Conservation (phyloP, 2,329 filamentous ascomycete genomes). For the Simplicillium sp. region DNA sequence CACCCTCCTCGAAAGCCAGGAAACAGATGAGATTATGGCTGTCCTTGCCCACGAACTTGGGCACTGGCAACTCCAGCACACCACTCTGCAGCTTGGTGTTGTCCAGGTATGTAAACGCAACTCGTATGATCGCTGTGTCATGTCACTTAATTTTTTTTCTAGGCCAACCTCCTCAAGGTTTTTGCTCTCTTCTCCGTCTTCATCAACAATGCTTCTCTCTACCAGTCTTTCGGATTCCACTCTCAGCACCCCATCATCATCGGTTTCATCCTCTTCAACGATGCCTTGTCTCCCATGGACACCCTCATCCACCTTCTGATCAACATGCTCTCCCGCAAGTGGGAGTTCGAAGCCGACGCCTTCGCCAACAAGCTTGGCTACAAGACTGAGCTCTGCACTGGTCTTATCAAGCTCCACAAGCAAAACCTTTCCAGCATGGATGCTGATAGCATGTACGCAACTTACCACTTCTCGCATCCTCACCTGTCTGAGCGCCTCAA, state of each 20-base stretch:
- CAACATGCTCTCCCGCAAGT: conserved; percentile 90
- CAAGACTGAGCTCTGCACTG: conserved; percentile 69
- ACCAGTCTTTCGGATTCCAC: conserved; percentile 82
- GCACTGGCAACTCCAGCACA: conserved; percentile 95
- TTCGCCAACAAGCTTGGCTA: conserved; percentile 85
- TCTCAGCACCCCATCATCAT: conserved; percentile 84
- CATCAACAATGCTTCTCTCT: conserved; percentile 88
- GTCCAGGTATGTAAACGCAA: conserved; percentile 34
- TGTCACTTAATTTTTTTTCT: no score
- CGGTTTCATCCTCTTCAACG: conserved; percentile 94
- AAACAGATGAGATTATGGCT: conserved; percentile 84
- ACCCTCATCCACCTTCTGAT: conserved; percentile 89
- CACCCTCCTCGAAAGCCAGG: conserved; percentile 91
- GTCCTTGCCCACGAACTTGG: conserved; percentile 93
- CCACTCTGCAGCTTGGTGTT: conserved; percentile 81
- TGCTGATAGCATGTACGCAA: conserved; percentile 95
- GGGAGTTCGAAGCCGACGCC: conserved; percentile 91
- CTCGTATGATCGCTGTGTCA: no score
- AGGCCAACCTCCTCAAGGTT: conserved; percentile 88
- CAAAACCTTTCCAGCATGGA: conserved; percentile 99
- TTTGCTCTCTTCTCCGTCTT: conserved; percentile 96
- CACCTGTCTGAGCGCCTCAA: conserved; percentile 89
- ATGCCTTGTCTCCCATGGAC: conserved; percentile 90
- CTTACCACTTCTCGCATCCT: conserved; percentile 97
- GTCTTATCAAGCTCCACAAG: conserved; percentile 93